Base-by-base conservation (phyloP, 2,329 filamentous ascomycete genomes). In the Sporothrix globosa region DNA sequence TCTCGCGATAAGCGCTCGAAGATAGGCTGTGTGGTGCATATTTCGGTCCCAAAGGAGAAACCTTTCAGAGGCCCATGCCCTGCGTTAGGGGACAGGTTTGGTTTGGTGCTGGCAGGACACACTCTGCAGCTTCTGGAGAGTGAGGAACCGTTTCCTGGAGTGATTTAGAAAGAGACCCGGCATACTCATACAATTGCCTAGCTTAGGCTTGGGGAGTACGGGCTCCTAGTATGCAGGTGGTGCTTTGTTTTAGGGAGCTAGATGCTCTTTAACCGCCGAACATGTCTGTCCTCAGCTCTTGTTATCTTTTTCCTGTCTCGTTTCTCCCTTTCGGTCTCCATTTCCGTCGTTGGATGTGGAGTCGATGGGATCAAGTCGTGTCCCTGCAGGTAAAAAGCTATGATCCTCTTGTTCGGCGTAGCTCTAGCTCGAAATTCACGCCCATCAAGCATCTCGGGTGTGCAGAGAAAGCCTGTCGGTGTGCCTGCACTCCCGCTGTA, bases 361-460 rank as follows among this genome's bases (percentile, higher is more conserved):
- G 56, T 13, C 21, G 54, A 6, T 3, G 17, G 46, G 17, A 50
- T 19, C 21, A 7, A 63, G 41, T 27, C 46, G 58, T n/a, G 58
- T 46, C 58, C 34, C 60, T 65, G 60, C 41, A 63, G 30, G 60
- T 30, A 63, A 63, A 48, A 63, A 9, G 60, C 60, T 30, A n/a
- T 13, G 41, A 30, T 21, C 60, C 41, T 48, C 60, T 63, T 63
- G 21, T 63, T 63, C 60, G 60, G 60, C 48, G 60, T 48, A 65
- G 60, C 39, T 17, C 27, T 13, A 30, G n/a, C n/a, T n/a, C n/a
- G n/a, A 46, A 13, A 3, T 21, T 41, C 60, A 65, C 21, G n/a
- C 56, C 34, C 56, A 41, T 41, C 41, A 9, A 60, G 56, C n/a
- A 24, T 11, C 39, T 21, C n/a, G 34, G 44, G 44, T 21, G 44